These are phyloP conservation scores for Penicillium psychrosexuale DNA, from an alignment of 2,329 filamentous ascomycete species.

Conservation along the genomic window DNA sequence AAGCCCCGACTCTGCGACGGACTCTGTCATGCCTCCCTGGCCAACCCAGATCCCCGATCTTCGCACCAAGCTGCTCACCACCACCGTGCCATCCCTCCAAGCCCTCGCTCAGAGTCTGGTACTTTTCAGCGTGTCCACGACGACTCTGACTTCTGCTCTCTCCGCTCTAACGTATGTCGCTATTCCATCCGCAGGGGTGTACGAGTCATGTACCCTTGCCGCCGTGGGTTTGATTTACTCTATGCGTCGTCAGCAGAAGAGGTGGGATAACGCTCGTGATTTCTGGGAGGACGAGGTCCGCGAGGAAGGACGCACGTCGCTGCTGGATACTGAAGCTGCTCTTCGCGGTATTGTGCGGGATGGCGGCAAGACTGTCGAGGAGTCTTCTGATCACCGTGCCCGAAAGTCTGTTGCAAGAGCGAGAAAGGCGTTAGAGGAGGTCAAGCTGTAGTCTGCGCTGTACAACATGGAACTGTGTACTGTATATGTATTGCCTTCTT, in stretches of 20 bases:
- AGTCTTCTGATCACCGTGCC: constrained; percentile 41
- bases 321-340: constrained; percentile 53
- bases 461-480: background rate
- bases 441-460: constrained; percentile 21
- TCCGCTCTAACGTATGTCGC: constrained; percentile 57
- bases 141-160: constrained; percentile 59
- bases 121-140: constrained; percentile 70
- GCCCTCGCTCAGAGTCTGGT: constrained; percentile 71
- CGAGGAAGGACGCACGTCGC: constrained; percentile 56
- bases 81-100: constrained; percentile 68
- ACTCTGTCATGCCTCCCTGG: constrained; percentile 53
- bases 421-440: constrained; percentile 45
- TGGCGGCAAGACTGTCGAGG: constrained; percentile 39
- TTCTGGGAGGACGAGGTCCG: constrained; percentile 53
- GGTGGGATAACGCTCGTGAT: constrained; percentile 55
- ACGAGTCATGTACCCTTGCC: constrained; percentile 59
- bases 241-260: constrained; percentile 56
- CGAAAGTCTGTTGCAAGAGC: constrained; percentile 48
- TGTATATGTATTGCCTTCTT: constrained; percentile 21
- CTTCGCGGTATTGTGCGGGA: constrained; percentile 48
- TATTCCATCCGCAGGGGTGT: constrained; percentile 50
- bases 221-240: constrained; percentile 58
- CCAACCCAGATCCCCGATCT: constrained; percentile 70
- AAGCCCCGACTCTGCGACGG: constrained; percentile 5
- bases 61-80: constrained; percentile 63